These are phyloP conservation scores for Kwoniella sp. DNA, from an alignment of 768 basidiomycete genomes.

Conservation along the genomic window DNA sequence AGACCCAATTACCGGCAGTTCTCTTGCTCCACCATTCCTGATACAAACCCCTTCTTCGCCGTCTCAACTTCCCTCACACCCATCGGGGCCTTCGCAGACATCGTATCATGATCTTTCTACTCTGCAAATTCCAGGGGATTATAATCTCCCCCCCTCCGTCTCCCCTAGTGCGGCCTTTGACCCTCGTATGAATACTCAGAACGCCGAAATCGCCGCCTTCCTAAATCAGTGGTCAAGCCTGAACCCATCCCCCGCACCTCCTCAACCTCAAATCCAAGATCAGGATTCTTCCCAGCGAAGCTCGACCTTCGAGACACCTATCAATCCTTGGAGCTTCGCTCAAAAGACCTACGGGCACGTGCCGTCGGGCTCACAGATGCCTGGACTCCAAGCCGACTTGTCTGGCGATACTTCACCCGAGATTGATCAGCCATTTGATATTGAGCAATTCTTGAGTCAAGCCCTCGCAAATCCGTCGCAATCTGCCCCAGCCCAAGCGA, in stretches of 20 bases:
- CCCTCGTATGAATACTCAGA: neutral
- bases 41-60: neutral
- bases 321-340: neutral
- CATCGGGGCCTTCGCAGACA: neutral
- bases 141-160: neutral
- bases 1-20: neutral
- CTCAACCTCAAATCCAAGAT: neutral
- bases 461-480: constrained; percentile 5
- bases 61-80: neutral
- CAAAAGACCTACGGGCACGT: neutral
- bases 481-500: neutral
- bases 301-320: neutral
- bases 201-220: constrained; percentile 3
- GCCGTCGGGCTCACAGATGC: neutral
- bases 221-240: neutral
- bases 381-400: neutral
- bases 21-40: neutral
- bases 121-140: neutral
- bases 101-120: neutral
- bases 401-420: constrained; percentile 11
- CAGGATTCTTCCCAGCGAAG: neutral
- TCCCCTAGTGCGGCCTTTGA: neutral
- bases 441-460: constrained; percentile 17
- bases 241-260: neutral
- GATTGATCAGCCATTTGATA: constrained; percentile 6